Base-by-base conservation (phyloP, 2,329 filamentous ascomycete species). In the Penicillium oxalicum region DNA sequence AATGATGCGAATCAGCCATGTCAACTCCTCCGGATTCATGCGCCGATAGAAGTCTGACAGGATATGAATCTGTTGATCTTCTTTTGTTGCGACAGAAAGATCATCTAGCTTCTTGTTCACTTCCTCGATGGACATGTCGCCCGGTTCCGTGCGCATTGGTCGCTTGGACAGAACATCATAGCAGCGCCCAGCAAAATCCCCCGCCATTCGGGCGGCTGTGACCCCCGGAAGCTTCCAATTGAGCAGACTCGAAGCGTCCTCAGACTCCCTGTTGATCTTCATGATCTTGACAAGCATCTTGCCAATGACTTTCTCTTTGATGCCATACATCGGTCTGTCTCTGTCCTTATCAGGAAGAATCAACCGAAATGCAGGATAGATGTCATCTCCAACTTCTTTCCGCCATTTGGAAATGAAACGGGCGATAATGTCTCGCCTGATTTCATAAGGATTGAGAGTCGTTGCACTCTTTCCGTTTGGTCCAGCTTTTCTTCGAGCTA, bases 1-100 rank as follows among this genome's bases (percentile, higher is more conserved):
- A 40, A 98, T 86, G 61, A 98, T 96, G 11, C 91, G 86, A 53
- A 98, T 88, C 47, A 97, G 75, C 93, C 93, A 98, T 73, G 87
- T 85, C 57, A 98, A 73, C 71, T 98, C 93, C 55, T 95, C 87
- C 0, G 93, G 81, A 59, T 94, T 94, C 93, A 97, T 97, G 25
- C 81, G 80, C 40, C 83, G 80, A 68, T 97, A 97, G 63, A 97
- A 95, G 4, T 83, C 78, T 54, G 86, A 79, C 57, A 97, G 81
- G 32, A 98, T 86, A 0, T 83, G 83, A 36, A 89, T 66, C 59
- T 97, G 91, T 53, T 91, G 81, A n/a, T 86, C 80, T 71, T 97
- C 91, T 45, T 87, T 87, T 0, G 82, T 80, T 0, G 86, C 84
- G 1, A 79, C 79, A 0, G 90, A 84, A 28, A 98, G 76, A 59